Evolutionary conservation across 108 stramenopile species (phyloP).

Genomic region (Nitzschia palea): DNA sequence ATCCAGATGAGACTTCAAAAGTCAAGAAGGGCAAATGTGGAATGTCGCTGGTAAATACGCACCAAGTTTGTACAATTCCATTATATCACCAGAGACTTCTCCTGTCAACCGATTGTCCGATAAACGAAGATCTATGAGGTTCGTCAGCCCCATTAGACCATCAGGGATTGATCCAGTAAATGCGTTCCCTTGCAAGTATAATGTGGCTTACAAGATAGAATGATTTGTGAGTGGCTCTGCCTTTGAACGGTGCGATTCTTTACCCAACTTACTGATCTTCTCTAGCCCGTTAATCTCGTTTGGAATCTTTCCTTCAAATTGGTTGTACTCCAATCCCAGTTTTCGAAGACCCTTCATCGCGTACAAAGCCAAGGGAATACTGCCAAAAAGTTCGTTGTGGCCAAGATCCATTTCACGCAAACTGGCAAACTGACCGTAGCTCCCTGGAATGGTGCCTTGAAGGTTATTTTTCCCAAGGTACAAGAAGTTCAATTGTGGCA

Average conservation of each 20-base stretch:
- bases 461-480: constrained; percentile 19
- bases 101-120: constrained; percentile 40
- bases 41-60: too few species aligned
- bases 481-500: constrained; percentile 18
- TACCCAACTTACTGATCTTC: constrained; percentile 1
- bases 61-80: constrained; percentile 40
- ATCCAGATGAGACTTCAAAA: not conserved
- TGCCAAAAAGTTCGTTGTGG: constrained; percentile 40
- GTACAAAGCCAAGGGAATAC: constrained; percentile 33
- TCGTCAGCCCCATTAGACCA: constrained; percentile 21
- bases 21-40: not conserved
- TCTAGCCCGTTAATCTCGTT: not conserved
- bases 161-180: constrained; percentile 30
- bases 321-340: constrained; percentile 27
- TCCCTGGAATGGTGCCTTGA: constrained; percentile 27
- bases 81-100: constrained; percentile 34
- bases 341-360: not conserved
- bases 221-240: too few species aligned
- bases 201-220: not conserved
- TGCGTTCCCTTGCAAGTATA: constrained; percentile 28
- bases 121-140: constrained; percentile 33
- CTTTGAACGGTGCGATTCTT: too few species aligned
- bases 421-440: constrained; percentile 23
- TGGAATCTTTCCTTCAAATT: constrained; percentile 31
- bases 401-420: constrained; percentile 37